Base-by-base conservation (phyloP, 768 basidiomycete species). In the Leccinum variicolor region DNA sequence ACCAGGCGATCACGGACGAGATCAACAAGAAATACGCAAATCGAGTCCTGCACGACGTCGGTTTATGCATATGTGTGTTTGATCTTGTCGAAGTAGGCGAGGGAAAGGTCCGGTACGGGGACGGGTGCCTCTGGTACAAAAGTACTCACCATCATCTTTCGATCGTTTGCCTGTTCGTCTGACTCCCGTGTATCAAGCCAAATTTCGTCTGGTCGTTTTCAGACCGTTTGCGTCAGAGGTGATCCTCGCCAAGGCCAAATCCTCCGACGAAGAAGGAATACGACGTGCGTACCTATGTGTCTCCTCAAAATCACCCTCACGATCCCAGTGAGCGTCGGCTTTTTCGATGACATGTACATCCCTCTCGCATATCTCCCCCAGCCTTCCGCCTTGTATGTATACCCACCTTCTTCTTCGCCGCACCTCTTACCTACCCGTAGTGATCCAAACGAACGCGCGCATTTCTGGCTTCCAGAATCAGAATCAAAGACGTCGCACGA, bases 1-100 rank as follows among this genome's bases (percentile, higher is more conserved):
- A 90, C 49, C 84, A 89, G 49, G 92, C 94, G 0, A 81, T 98
- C 63, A 87, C 82, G 26, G 83, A 87, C 58, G 91, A 94, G 66
- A 78, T 98, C 62, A 95, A 98, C 79, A 91, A 91, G 71, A 97
- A 97, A 74, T 98, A 96, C 63, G 90, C 96, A 5, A 98, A 98
- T 70, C 83, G 89, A 54, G 84, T 95, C 48, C 75, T 98, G 17
- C 91, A 94, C 66, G 89, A 94, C 55, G 87, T 96, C 56, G 96
- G 96, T 1, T 82, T 99, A 23, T 95, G 92, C 62, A 82, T 98
- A 53, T 92, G 87, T 58, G 83, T 94, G 1, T 97, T 94, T 60
- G 96, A 98, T 70, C 75, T 99, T 41, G 76, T 86, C 0, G 83
- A 92, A 62, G 89, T 86, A 1, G 89, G 92, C 2, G 94, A 98